Evolutionary conservation across 768 basidiomycete species (phyloP).

Genomic region (Trametes maxima): DNA sequence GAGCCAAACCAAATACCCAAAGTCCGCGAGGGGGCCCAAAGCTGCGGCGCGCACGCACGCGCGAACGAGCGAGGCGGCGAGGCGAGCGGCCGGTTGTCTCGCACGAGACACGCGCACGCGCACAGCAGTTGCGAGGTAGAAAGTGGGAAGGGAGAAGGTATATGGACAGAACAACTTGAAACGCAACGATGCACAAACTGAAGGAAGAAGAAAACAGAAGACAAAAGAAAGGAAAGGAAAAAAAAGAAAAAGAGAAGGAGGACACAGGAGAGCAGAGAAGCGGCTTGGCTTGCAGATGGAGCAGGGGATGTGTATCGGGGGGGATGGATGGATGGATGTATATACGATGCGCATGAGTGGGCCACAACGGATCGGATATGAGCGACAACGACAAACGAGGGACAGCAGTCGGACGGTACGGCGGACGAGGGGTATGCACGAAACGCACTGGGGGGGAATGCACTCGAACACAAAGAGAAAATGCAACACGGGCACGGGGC

Average conservation of each 20-base stretch:
- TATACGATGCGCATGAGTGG: conserved; percentile 7
- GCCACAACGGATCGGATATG: background rate
- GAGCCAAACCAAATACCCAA: conserved; percentile 5
- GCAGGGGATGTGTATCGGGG: background rate
- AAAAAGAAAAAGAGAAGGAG: background rate
- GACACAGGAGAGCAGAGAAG: background rate
- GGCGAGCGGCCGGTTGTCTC: background rate
- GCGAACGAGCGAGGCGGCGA: background rate
- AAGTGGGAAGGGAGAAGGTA: background rate
- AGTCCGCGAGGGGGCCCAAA: conserved; percentile 1
- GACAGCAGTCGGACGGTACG: conserved; percentile 10
- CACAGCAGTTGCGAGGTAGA: background rate
- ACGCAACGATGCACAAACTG: no score
- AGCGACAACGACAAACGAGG: conserved; percentile 10
- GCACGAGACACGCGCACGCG: background rate
- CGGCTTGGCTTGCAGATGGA: background rate
- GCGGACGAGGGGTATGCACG: conserved; percentile 11
- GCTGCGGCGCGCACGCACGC: background rate
- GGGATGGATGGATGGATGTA: background rate
- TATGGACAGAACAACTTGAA: background rate
- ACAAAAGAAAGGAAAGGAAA: background rate
- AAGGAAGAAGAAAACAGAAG: background rate
- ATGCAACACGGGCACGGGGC: background rate
- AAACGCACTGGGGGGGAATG: conserved; percentile 10
- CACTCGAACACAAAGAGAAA: background rate